Evolutionary conservation across 129 eudicot genomes (phyloP), one percentile per base, ranked within the genome.

Genomic region (Chrysanthemum seticuspe): DNA sequence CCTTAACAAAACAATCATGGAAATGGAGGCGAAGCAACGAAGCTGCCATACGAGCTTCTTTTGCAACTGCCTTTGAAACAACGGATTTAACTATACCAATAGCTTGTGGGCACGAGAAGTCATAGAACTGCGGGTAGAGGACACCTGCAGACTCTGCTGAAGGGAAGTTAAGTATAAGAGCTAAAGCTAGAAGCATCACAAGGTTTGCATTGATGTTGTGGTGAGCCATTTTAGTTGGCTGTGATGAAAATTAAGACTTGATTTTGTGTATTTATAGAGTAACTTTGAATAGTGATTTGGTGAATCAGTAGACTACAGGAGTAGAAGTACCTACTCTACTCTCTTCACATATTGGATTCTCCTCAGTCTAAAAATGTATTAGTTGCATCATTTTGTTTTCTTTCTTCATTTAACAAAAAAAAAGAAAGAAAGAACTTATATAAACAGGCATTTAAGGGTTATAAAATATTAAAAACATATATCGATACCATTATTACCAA

Each of bases 1-100:
- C 98, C 98, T 92, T 89, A 54, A 92, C 96, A 64, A 92, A 92
- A 79, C 98, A 92, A 57, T 92, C 96, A 73, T 92, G 98, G 77
- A 92, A 92, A 74, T 92, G 98, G 15, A 92, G 96, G 61, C 98
- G 85, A 44, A 92, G 82, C 73, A 92, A 84, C 12, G 98, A 92
- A 59, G 98, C 98, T 3, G 95, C 98, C 95, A 85, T 92, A 13
- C 98, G 91, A 40, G 96, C 80, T 45, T 92, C 98, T 77, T 19
- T 87, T 65, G 91, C 90, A 12, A 92, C 96, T 0, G 98, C 98
- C 65, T 89, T 83, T 9, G 96, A 87, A 67, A 92, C 96, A 47
- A 89, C 71, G 4, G 98, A 92, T 81, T 80, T 77, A n/a, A 92
- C 84, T 9, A 92, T 92, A 2, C 78, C 68, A 11, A 44, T 45